phyloP scores from a whole-genome alignment of 2,329 filamentous ascomycete genomes.

The Cladosporium sp. region DNA sequence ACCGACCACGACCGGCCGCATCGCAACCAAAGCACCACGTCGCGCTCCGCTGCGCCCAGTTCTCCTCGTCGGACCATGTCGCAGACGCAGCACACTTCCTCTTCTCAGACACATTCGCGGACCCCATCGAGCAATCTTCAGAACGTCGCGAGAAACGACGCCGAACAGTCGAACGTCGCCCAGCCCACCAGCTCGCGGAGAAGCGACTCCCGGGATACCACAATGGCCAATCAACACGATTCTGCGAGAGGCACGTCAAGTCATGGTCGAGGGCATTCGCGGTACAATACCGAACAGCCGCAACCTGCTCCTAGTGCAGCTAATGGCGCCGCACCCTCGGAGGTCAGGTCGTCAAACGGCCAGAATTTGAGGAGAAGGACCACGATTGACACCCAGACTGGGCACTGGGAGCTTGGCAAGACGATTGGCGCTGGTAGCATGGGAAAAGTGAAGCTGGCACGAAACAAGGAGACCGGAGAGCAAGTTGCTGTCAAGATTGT shows the following conservation, averaged over 20 bases:
- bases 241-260: slow-evolving; percentile 44
- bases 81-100: slow-evolving; percentile 21
- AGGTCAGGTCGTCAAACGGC: slow-evolving; percentile 19
- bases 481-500: slow-evolving; percentile 98
- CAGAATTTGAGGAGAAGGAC: slow-evolving; percentile 58
- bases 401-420: slow-evolving; percentile 92
- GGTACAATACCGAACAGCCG: slow-evolving; percentile 42
- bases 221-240: slow-evolving; percentile 40
- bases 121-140: slow-evolving; percentile 47
- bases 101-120: slow-evolving; percentile 29
- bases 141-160: slow-evolving; percentile 62
- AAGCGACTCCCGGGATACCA: slow-evolving; percentile 61
- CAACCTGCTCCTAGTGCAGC: slow-evolving; percentile 23
- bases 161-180: slow-evolving; percentile 66
- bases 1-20: slow-evolving; percentile 44
- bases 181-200: slow-evolving; percentile 50
- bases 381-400: slow-evolving; percentile 83
- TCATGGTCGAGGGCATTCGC: slow-evolving; percentile 35
- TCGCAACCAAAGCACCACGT: slow-evolving; percentile 34
- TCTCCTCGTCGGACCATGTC: slow-evolving; percentile 35
- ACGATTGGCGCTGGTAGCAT: slow-evolving; percentile 97
- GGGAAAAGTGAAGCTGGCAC: slow-evolving; percentile 96
- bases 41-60: slow-evolving; percentile 27
- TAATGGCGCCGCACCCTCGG: slow-evolving; percentile 23
- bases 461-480: slow-evolving; percentile 83